Evolutionary conservation across 257 asterid species (phyloP), one percentile per base, ranked within the genome.

Genomic region (Jaltomata sinuosa): DNA sequence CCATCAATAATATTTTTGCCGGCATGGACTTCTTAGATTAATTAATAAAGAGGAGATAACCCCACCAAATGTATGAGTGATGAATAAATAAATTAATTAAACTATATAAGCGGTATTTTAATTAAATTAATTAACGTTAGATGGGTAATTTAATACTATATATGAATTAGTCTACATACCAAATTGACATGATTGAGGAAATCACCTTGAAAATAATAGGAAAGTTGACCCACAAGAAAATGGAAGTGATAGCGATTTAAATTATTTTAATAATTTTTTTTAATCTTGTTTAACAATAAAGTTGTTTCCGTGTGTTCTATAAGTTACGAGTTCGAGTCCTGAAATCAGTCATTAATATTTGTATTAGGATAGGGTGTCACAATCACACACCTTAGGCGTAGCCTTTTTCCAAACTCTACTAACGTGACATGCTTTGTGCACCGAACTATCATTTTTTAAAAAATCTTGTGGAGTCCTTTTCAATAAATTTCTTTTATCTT

Each of bases 101-200:
- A 38, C 19, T 38, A 21, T 38, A 36, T 36, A 36, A 65, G 32
- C 15, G 50, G 78, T 68, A 34, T 2, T 32, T 68, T 34, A n/a
- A 68, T 36, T 36, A 3, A 68, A 36, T 68, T 9, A 36, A 68
- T 36, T 10, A 34, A 32, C 36, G 50, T 10, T 68, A 36, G 50
- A 68, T 74, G n/a, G 45, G 38, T 74, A 45, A 16, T 27, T 15
- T 25, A 47, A 76, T 14, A 76, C n/a, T 76, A 3, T 1, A 76
- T 31, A 11, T 76, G 81, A 76, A 76, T 27, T 47, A 19, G 81
- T 76, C 81, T 27, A 15, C 22, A 15, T 76, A 47, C 61, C 61
- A 76, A 76, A 76, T 76, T 76, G 81, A 76, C 81, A 76, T 76
- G n/a, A 76, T 76, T 76, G 61, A 49, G 81, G 57, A 47, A 36